Evolutionary conservation across 1,284 basidiomycete genomes (phyloP), one percentile per base, ranked within the genome.

Genomic region (Ganoderma boninense): DNA sequence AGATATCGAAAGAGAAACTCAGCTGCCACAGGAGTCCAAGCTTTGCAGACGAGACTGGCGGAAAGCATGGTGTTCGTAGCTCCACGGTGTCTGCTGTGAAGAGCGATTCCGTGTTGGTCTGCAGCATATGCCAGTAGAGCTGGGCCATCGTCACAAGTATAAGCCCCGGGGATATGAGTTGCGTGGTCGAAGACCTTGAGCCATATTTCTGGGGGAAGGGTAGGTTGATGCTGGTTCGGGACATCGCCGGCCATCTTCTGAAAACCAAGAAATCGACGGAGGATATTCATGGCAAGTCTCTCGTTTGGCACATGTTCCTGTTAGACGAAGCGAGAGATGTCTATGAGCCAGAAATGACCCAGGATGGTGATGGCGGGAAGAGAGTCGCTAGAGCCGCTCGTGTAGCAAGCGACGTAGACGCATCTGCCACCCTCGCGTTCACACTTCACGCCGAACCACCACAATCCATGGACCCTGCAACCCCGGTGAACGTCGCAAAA

Each of bases 401-500:
- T 7, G 38, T 42, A 20, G 29, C 14, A 35, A 35, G 54, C 54
- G 26, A 60, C 32, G 10, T 7, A 46, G 18, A 18, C 44, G 44
- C n/a, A 52, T 13, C 23, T 26, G 35, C 35, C 35, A 7, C 35
- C 7, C 7, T 23, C n/a, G 10, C 49, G 49, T 23, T 52, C 49
- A 52, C 49, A n/a, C 62, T 64, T 46, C n/a, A 44, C 43, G 11
- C 23, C 44, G 38, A 62, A 38, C 2, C 18, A 42, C n/a, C 42
- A 60, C 54, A 46, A 10, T 38, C 38, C 52, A 83, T 83, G 81
- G 78, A 81, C 59, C 79, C 79, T 46, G 82, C 84, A 54, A 84
- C 87, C 66, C 81, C 86, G 49, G 79, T 84, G 59, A 86, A 84
- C 32, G 84, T 93, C 61, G 82, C 86, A 35, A 82, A 85, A 69